Evolutionary conservation across 805 yeast species (phyloP), one percentile per base, ranked within the genome.

Genomic region (Yamadazyma olivae): DNA sequence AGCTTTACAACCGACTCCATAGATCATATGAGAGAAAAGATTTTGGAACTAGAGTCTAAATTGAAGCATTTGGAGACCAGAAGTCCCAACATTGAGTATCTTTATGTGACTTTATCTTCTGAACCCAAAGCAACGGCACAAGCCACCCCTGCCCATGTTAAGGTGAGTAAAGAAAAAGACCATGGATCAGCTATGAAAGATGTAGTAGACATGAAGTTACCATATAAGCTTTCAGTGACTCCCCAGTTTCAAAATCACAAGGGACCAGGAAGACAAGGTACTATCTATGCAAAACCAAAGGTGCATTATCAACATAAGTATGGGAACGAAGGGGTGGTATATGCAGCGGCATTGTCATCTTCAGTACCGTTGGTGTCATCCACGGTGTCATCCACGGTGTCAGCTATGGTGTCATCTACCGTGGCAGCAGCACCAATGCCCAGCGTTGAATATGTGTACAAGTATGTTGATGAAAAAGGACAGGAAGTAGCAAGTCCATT

Each of bases 211-310:
- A 45, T 36, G 46, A 50, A 51, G 32, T 39, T 51, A 2, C 42
- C 57, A 6, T 31, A 54, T 41, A 46, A 53, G 22, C 35, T 56
- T 3, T 43, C 50, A 4, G 42, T 56, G 2, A 30, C 35, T 4
- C 60, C 61, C 6, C 60, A 55, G 37, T 50, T 51, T 27, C 44
- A 41, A 12, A 30, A 43, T 29, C 59, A 54, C 35, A 30, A 32
- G 15, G 39, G 17, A 10, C 10, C 23, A n/a, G n/a, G n/a, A n/a
- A n/a, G n/a, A n/a, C n/a, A n/a, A n/a, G n/a, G n/a, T n/a, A n/a
- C 17, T 6, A 18, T 16, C 3, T 52, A 54, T 36, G 40, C 43
- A 3, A 52, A 54, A 26, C 57, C 57, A 3, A 49, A 50, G 21
- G 29, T 40, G 16, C 36, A 33, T 12, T 27, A 31, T 26, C 25